phyloP scores from a whole-genome alignment of 1,284 basidiomycete species.

The Wolfiporia cocos region DNA sequence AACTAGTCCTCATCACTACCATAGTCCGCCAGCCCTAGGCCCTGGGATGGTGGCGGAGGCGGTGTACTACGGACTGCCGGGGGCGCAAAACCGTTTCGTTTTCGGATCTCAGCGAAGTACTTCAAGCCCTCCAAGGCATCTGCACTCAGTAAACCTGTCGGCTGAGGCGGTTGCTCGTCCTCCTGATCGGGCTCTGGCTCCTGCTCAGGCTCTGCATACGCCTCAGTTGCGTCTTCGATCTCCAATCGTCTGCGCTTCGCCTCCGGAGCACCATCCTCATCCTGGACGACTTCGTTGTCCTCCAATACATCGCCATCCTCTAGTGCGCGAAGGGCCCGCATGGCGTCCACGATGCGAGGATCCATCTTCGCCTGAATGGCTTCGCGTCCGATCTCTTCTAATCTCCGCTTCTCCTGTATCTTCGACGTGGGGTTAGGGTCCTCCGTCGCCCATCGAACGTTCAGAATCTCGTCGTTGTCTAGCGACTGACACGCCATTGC shows the following conservation, averaged over 20 bases:
- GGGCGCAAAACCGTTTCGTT: slow-evolving; percentile 38
- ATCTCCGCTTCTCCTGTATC: slow-evolving; percentile 73
- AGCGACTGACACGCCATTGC: slow-evolving; percentile 98
- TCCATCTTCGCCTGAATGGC: slow-evolving; percentile 83
- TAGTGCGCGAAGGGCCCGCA: slow-evolving; percentile 74
- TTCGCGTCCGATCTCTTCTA: slow-evolving; percentile 79
- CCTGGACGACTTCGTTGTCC: slow-evolving; percentile 26
- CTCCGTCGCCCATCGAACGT: slow-evolving; percentile 96
- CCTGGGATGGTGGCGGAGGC: slow-evolving; percentile 29
- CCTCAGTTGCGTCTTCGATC: slow-evolving; percentile 22
- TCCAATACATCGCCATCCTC: slow-evolving; percentile 71
- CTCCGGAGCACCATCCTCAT: slow-evolving; percentile 20
- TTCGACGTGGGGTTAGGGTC: slow-evolving; percentile 92
- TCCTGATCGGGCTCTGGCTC: slow-evolving; percentile 17
- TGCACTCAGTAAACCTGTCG: slow-evolving; percentile 60
- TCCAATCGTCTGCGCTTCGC: slow-evolving; percentile 29
- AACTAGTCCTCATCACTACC: slow-evolving; percentile 75
- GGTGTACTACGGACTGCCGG: slow-evolving; percentile 23
- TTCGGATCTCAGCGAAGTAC: slow-evolving; percentile 79
- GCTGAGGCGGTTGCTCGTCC: slow-evolving; percentile 20
- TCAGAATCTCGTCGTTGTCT: slow-evolving; percentile 96
- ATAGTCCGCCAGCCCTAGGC: slow-evolving; percentile 62
- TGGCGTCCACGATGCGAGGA: slow-evolving; percentile 80
- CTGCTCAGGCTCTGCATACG: slow-evolving; percentile 31
- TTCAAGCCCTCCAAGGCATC: slow-evolving; percentile 83